Evolutionary conservation across 2,329 filamentous ascomycete species (phyloP), one percentile per base, ranked within the genome.

Genomic region (Sclerotiophoma versabilis): DNA sequence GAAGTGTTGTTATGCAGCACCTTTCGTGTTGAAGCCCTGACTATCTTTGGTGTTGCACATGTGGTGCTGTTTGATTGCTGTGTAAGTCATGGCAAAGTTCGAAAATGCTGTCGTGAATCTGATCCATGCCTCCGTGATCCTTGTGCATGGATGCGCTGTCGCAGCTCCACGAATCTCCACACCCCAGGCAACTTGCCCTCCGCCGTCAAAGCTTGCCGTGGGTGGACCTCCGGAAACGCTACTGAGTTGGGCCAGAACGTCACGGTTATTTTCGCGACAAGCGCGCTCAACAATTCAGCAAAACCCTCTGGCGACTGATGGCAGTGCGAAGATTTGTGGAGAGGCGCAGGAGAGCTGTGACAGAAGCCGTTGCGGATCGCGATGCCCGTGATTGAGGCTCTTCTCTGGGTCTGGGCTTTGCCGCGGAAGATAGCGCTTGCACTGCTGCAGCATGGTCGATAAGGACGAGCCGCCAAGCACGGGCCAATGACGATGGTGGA

Each of bases 211-310:
- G 47, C 53, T 56, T 41, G 30, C 42, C 36, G 45, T 39, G 53
- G 46, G 47, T 55, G 42, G 46, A 37, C 34, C 39, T 30, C 41
- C 52, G 52, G 52, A 49, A 55, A 36, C 57, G 62, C 54, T 42
- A 57, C 53, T 59, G 55, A 55, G 59, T 64, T 44, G 22, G 51
- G 51, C 46, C 39, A 54, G 27, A 49, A 49, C 51, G 36, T 61
- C 60, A 46, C 59, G 56, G 56, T 43, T 45, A 45, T 54, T 64
- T 59, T 57, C 44, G 50, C 46, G 42, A 60, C 55, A 68, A 66
- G 65, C 62, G 62, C 57, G 58, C 59, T 68, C 65, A 68, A 68
- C 65, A 66, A 54, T 58, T 63, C 59, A 57, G 45, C 61, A 51
- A 48, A 48, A 48, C 47, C 14, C 22, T 19, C 36, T 32, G 47